Base-by-base conservation (phyloP, 345 rosid genomes). In the Sisymbrium irio region DNA sequence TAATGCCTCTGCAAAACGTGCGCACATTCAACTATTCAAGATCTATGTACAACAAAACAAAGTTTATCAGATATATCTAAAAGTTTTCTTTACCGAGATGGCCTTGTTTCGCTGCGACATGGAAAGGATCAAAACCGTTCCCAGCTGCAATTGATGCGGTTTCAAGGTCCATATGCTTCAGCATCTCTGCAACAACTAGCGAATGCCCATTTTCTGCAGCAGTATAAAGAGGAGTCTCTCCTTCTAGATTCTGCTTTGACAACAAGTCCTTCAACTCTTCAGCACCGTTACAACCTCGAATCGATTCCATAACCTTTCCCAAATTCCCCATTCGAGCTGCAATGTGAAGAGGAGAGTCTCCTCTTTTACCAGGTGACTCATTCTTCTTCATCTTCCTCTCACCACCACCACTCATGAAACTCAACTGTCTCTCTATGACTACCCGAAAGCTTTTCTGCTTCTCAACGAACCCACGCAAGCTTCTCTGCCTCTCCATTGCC, bases 51-150 rank as follows among this genome's bases (percentile, higher is more conserved):
- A 33, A 9, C 14, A 33, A 4, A 46, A 70, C 39, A 60, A 47
- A 32, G 67, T 46, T 33, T 9, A 62, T 22, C 9, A 36, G 20
- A 49, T n/a, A 49, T 35, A 35, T 35, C 14, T 0, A 15, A 44
- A n/a, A 71, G 76, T 36, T 51, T 20, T 20, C 0, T 79, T 79
- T 83, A 94, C 99, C 98, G 33, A 92, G 88, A 82, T 95, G 94
- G 70, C 99, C 99, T 68, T 95, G 98, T 85, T 85, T 95, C 4
- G 99, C 89, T 8, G 98, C 94, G 35, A 95, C 86, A 80, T 95
- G 99, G 77, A 95, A 89, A 4, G 99, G 86, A 71, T 92, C 99
- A 74, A 78, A 95, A 3, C 96, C 99, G 57, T 95, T 95, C 80
- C 90, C 80, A 14, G 99, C 96, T 20, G 86, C 73, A 8, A 85